A percentile compares a stretch with the other conserved stretches of the same genome.
These are phyloP conservation scores for Myochromella boudieri DNA, from an alignment of 768 basidiomycete genomes.

Conservation along the genomic window DNA sequence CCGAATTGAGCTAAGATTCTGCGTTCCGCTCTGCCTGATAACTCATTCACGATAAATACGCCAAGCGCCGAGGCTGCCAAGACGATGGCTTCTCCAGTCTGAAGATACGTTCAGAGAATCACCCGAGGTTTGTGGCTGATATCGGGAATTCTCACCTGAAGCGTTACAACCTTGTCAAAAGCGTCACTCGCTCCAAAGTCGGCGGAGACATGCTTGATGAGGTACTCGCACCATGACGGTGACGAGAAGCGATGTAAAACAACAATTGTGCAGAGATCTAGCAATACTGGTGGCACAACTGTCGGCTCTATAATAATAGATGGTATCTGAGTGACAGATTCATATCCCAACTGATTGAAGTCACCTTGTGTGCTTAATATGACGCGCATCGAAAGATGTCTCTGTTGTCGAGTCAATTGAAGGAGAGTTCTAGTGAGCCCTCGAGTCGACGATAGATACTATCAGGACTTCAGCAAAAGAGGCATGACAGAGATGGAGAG, in stretches of 20 bases:
- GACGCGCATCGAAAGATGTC: conserved; percentile 71
- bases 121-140: neutral
- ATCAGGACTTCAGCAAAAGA: conserved; percentile 3
- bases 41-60: conserved; percentile 27
- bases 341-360: conserved; percentile 6
- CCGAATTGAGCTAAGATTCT: conserved; percentile 47
- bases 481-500: neutral
- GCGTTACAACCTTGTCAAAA: conserved; percentile 63
- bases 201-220: conserved; percentile 65
- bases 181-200: conserved; percentile 58
- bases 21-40: neutral
- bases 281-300: conserved; percentile 62
- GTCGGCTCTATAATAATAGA: conserved; percentile 55
- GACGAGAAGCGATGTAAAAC: conserved; percentile 79
- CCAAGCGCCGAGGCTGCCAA: conserved; percentile 65
- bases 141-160: conserved; percentile 45
- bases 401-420: conserved; percentile 64
- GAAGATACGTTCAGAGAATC: conserved; percentile 3
- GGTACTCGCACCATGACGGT: conserved; percentile 72
- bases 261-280: conserved; percentile 64
- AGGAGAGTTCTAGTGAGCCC: conserved; percentile 61
- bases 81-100: conserved; percentile 75
- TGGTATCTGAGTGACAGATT: neutral
- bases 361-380: conserved; percentile 75
- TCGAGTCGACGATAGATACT: conserved; percentile 59